Conservation (phyloP, 202 grass and related monocot species). For the Sporobolus alterniflorus region DNA sequence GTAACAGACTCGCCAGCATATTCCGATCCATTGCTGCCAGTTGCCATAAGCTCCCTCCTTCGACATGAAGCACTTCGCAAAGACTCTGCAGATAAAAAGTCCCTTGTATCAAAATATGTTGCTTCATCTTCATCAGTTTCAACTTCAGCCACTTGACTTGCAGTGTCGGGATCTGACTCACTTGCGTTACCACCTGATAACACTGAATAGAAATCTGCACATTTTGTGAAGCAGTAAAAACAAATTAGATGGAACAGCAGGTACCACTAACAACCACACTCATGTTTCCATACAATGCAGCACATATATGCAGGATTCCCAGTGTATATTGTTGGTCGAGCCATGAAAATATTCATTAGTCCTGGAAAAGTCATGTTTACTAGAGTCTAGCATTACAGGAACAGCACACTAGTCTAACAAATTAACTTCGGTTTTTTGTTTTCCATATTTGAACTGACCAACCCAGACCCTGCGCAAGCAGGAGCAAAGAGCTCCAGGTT, state of each 20-base stretch:
- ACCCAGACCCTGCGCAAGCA: too few relatives aligned
- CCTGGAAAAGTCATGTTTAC: background rate
- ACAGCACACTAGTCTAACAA: slow-evolving; percentile 6
- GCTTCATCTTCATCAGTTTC: slow-evolving; percentile 89
- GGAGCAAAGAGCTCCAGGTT: too few relatives aligned
- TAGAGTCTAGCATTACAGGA: background rate
- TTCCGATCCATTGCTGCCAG: slow-evolving; percentile 52
- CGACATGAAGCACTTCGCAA: slow-evolving; percentile 82
- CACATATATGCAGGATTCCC: background rate
- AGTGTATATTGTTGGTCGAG: background rate
- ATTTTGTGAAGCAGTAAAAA: slow-evolving; percentile 20
- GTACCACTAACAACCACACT: background rate
- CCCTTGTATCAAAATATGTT: slow-evolving; percentile 92
- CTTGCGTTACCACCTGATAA: slow-evolving; percentile 88
- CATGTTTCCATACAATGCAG: background rate
- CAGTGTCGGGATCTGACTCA: slow-evolving; percentile 89
- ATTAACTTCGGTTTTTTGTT: background rate
- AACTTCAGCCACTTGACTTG: slow-evolving; percentile 76
- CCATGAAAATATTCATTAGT: background rate
- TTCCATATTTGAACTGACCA: background rate
- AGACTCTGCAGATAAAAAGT: slow-evolving; percentile 80
- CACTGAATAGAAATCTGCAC: slow-evolving; percentile 96
- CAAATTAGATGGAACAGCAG: background rate
- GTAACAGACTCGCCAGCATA: slow-evolving; percentile 45
- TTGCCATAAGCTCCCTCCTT: slow-evolving; percentile 63